A percentile compares a stretch with the other conserved stretches of the same genome.
These are phyloP conservation scores for Syzygium malaccense DNA, from an alignment of 441 rosid genomes.

Conservation along the genomic window DNA sequence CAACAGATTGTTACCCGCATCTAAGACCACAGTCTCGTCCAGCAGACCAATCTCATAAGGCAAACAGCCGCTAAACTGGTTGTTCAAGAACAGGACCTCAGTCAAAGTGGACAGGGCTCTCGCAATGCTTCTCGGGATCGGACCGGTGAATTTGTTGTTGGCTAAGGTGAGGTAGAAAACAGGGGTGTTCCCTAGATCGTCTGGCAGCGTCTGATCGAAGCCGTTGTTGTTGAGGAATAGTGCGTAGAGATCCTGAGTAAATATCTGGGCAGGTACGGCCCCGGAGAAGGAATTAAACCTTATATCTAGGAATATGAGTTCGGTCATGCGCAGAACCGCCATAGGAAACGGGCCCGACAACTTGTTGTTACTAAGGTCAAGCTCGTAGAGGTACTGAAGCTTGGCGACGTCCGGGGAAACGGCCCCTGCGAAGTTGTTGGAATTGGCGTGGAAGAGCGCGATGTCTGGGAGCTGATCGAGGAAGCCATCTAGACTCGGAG, in stretches of 20 bases:
- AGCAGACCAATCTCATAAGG: slow-evolving; percentile 65
- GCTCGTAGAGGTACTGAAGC: slow-evolving; percentile 70
- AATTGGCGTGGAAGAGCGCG: slow-evolving; percentile 84
- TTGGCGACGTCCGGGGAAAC: slow-evolving; percentile 46
- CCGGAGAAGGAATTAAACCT: slow-evolving; percentile 67
- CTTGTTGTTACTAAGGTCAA: slow-evolving; percentile 74
- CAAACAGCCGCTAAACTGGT: slow-evolving; percentile 63
- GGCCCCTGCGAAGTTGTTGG: slow-evolving; percentile 61
- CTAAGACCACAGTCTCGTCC: slow-evolving; percentile 50
- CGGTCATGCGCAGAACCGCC: slow-evolving; percentile 49
- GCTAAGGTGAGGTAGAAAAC: slow-evolving; percentile 60
- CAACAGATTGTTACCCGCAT: slow-evolving; percentile 44
- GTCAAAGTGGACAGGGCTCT: slow-evolving; percentile 40
- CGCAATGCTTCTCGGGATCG: slow-evolving; percentile 53
- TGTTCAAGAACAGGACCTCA: slow-evolving; percentile 67
- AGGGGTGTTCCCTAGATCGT: slow-evolving; percentile 36
- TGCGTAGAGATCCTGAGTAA: slow-evolving; percentile 47
- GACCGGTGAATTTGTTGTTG: slow-evolving; percentile 67
- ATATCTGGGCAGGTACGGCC: slow-evolving; percentile 67
- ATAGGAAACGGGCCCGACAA: slow-evolving; percentile 75
- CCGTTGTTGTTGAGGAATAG: slow-evolving; percentile 70
- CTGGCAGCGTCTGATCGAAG: slow-evolving; percentile 46
- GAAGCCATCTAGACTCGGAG: slow-evolving; percentile 67
- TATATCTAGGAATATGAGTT: slow-evolving; percentile 58
- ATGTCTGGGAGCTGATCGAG: slow-evolving; percentile 66